phyloP scores from a whole-genome alignment of 2,329 filamentous ascomycete species.

The Fusarium phyllophilum region DNA sequence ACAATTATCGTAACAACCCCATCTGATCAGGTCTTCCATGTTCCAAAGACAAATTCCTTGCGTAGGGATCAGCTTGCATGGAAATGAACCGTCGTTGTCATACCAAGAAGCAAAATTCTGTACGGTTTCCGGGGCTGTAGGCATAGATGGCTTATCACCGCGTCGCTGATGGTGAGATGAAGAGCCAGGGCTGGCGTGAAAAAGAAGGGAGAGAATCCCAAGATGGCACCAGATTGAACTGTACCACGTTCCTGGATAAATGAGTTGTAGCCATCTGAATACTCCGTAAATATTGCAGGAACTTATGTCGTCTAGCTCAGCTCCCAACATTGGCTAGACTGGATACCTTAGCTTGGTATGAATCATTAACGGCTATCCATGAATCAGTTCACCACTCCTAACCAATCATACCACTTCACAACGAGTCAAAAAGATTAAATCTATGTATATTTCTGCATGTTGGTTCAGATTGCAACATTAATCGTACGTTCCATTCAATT shows the following conservation, averaged over 20 bases:
- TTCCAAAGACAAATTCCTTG: background rate
- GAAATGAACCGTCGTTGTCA: background rate
- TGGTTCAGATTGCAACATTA: background rate
- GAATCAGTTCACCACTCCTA: background rate
- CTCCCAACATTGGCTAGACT: background rate
- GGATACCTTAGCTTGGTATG: too few relatives aligned
- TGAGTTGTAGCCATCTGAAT: background rate
- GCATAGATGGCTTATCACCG: background rate
- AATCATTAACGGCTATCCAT: too few relatives aligned
- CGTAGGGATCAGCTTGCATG: background rate
- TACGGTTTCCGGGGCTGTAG: background rate
- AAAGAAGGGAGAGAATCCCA: too few relatives aligned
- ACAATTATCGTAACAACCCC: background rate
- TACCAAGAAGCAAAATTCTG: background rate
- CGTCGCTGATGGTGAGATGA: background rate
- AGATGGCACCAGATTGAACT: background rate
- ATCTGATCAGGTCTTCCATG: background rate
- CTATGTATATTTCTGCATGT: background rate
- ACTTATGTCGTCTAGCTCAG: background rate
- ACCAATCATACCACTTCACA: background rate
- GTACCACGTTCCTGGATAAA: background rate
- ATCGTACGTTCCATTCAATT: background rate
- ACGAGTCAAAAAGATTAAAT: background rate
- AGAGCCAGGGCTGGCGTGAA: background rate
- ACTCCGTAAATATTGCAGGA: too few relatives aligned